phyloP scores from a whole-genome alignment of 2,329 filamentous ascomycete species.

The Colletotrichum tropicicola region DNA sequence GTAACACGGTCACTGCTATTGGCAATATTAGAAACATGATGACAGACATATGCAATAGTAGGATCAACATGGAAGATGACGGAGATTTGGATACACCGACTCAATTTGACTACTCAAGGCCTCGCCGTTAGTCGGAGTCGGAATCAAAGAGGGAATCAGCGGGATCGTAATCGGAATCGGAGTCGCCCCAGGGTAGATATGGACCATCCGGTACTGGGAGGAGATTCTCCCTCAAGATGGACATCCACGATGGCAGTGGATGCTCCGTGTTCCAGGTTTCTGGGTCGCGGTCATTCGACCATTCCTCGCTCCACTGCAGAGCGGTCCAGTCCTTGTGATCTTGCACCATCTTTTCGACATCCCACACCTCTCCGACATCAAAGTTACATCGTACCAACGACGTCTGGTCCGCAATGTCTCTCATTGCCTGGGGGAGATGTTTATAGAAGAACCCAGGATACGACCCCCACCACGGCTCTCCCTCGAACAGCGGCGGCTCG shows the following conservation, averaged over 20 bases:
- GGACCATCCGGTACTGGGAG: background rate
- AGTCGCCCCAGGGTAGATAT: too few species aligned
- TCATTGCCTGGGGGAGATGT: background rate
- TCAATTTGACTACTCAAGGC: too few species aligned
- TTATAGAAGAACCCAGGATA: background rate
- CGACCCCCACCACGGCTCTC: background rate
- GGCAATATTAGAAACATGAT: too few species aligned
- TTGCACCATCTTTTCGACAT: background rate
- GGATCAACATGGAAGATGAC: too few species aligned
- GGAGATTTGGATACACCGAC: too few species aligned
- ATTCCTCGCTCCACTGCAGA: background rate
- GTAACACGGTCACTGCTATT: too few species aligned
- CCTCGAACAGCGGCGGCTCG: background rate
- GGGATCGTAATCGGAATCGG: too few species aligned
- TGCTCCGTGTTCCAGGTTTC: background rate
- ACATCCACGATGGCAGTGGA: background rate
- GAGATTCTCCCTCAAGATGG: background rate
- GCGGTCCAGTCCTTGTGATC: background rate
- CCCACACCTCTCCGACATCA: background rate
- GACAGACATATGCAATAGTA: too few species aligned
- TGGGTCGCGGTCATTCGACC: background rate
- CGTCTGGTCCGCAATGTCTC: background rate
- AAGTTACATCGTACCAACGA: constrained; percentile 8
- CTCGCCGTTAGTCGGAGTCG: too few species aligned
- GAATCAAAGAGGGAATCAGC: too few species aligned